These are phyloP conservation scores for Dicorynia guianensis DNA, from an alignment of 306 rosid genomes.

Conservation along the genomic window DNA sequence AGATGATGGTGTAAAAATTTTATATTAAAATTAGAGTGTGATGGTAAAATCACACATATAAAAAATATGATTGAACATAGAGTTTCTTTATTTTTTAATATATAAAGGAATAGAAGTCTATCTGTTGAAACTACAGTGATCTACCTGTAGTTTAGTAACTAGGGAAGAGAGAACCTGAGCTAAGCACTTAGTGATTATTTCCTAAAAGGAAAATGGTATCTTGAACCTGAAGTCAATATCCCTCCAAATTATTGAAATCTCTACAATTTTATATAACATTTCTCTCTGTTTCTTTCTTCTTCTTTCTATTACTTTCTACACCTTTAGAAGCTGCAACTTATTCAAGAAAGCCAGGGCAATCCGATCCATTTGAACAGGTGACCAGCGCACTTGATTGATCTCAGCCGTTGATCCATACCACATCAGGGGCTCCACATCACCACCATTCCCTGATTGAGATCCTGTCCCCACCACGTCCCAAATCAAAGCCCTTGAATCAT, in stretches of 20 bases:
- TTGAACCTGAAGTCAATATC: too few species aligned
- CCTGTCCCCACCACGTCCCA: constrained; percentile 62
- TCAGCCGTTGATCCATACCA: constrained; percentile 62
- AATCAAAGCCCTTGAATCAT: constrained; percentile 69
- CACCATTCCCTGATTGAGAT: constrained; percentile 15
- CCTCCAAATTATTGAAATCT: not conserved
- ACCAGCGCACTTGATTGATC: constrained; percentile 73
- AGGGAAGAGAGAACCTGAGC: too few species aligned
- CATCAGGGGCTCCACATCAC: constrained; percentile 56
- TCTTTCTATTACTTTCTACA: constrained; percentile 26
- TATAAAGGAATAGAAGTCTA: too few species aligned
- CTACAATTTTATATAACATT: not conserved
- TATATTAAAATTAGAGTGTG: too few species aligned
- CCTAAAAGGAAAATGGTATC: too few species aligned
- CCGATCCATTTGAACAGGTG: constrained; percentile 61
- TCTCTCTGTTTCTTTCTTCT: not conserved
- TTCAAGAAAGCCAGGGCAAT: constrained; percentile 59
- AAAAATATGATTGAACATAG: too few species aligned
- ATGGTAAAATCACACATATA: too few species aligned
- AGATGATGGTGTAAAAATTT: too few species aligned
- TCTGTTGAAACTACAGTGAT: too few species aligned
- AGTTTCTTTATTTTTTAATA: too few species aligned
- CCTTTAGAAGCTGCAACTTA: constrained; percentile 65
- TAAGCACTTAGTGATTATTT: too few species aligned
- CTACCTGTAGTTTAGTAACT: too few species aligned